Evolutionary conservation across 2,329 filamentous ascomycete species (phyloP), one percentile per base, ranked within the genome.

Genomic region (Bipolaris oryzae): DNA sequence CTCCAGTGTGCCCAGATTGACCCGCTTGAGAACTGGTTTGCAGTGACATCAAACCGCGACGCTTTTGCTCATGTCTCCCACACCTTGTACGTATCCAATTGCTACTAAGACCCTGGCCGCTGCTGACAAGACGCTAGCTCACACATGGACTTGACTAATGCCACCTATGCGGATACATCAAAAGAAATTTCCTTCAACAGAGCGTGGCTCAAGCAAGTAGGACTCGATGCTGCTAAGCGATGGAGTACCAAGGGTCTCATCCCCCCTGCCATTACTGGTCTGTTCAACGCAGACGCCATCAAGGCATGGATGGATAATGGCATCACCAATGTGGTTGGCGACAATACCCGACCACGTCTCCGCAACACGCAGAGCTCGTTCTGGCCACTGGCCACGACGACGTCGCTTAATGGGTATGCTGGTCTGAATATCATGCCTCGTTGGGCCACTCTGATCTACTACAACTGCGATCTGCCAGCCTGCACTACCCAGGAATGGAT

Each of bases 281-380:
- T 87, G 23, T 84, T 87, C 75, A 88, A 88, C 62, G 85, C 83
- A n/a, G 85, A 88, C 70, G 85, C 80, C 10, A 81, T 88, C 44
- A 74, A 75, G 50, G 85, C 84, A 6, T 88, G 84, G 84, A 77
- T 77, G 64, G 83, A 85, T 42, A 84, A 84, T 55, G 84, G 85
- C n/a, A 83, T 87, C 61, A 77, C 71, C 16, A 82, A 84, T 62
- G 85, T 84, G 48, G 84, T 88, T n/a, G 85, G 85, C 35, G 85
- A 88, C 70, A 88, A 87, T 74, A 87, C 85, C 2, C 80, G 85
- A 7, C 76, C 84, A 0, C 73, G 77, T 3, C 77, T 88, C 6
- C 71, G 83, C 55, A 87, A 86, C 68, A 67, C 71, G 1, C 62
- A 81, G 53, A 86, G 80, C 74, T 57, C 73, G 13, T 84, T 83